These are phyloP conservation scores for Fonsecaea erecta DNA, from an alignment of 2,329 filamentous ascomycete species.

Conservation along the genomic window DNA sequence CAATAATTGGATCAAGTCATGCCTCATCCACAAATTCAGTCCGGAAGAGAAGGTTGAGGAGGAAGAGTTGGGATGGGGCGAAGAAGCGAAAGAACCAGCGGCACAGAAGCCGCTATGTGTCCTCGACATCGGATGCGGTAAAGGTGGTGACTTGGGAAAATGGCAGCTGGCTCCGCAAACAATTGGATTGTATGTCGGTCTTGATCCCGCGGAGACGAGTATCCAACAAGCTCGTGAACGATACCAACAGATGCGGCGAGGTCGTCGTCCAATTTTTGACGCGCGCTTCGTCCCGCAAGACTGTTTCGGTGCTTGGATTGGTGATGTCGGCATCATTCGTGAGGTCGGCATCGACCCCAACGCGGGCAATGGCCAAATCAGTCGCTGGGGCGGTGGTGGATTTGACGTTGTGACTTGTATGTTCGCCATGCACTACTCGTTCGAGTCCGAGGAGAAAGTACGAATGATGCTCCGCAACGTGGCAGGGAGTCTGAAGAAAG, in stretches of 20 bases:
- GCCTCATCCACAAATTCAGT: slow-evolving; percentile 94
- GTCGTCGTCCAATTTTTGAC: slow-evolving; percentile 71
- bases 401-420: slow-evolving; percentile 99
- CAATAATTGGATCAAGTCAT: slow-evolving; percentile 99
- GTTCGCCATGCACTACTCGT: slow-evolving; percentile 99
- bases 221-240: slow-evolving; percentile 88
- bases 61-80: slow-evolving; percentile 52
- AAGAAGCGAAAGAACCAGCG: slow-evolving; percentile 42
- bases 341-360: slow-evolving; percentile 86
- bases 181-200: slow-evolving; percentile 89
- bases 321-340: slow-evolving; percentile 77
- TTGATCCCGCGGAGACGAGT: slow-evolving; percentile 90
- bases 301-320: slow-evolving; percentile 84
- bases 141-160: slow-evolving; percentile 92
- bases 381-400: slow-evolving; percentile 72
- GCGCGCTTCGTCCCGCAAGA: slow-evolving; percentile 89
- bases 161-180: slow-evolving; percentile 93
- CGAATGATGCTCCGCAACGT: slow-evolving; percentile 93
- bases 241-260: slow-evolving; percentile 72
- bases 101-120: slow-evolving; percentile 70
- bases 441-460: slow-evolving; percentile 88
- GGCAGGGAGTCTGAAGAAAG: slow-evolving; percentile 85
- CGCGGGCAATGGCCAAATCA: slow-evolving; percentile 60
- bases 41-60: slow-evolving; percentile 68
- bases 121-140: slow-evolving; percentile 93